These are phyloP conservation scores for Tardiomyces digboiensis DNA, from an alignment of 1,139 yeast genomes.

Conservation along the genomic window DNA sequence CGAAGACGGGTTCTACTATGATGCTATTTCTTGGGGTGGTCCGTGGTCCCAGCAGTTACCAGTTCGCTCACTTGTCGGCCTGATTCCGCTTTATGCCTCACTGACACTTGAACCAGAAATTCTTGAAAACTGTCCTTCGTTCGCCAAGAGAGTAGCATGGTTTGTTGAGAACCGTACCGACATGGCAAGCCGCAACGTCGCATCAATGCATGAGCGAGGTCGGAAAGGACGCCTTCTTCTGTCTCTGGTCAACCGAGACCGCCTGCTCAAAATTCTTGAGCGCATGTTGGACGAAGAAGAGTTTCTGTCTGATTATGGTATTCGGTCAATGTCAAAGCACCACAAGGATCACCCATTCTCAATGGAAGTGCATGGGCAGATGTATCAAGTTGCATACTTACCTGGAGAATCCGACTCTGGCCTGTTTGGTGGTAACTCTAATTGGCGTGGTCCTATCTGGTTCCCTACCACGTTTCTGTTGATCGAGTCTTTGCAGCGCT, in stretches of 20 bases:
- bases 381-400: constrained; percentile 66
- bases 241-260: constrained; percentile 74
- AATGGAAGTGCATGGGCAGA: constrained; percentile 77
- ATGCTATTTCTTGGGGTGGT: constrained; percentile 83
- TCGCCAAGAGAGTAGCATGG: constrained; percentile 83
- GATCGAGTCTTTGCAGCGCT: constrained; percentile 84
- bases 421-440: constrained; percentile 94
- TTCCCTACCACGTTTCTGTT: constrained; percentile 86
- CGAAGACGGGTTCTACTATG: constrained; percentile 81
- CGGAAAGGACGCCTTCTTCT: constrained; percentile 77
- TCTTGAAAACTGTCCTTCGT: constrained; percentile 70
- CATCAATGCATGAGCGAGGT: constrained; percentile 80
- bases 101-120: constrained; percentile 85
- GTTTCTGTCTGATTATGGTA: constrained; percentile 80
- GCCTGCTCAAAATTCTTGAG: constrained; percentile 66
- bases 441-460: constrained; percentile 99
- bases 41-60: constrained; percentile 65
- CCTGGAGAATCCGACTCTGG: constrained; percentile 96
- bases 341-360: constrained; percentile 83
- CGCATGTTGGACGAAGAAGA: constrained; percentile 86
- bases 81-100: constrained; percentile 88
- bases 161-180: constrained; percentile 63
- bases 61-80: constrained; percentile 84
- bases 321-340: constrained; percentile 80
- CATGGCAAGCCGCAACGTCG: constrained; percentile 81